Evolutionary conservation across 2,329 filamentous ascomycete genomes (phyloP), one percentile per base, ranked within the genome.

Genomic region (Aspergillus floridensis): DNA sequence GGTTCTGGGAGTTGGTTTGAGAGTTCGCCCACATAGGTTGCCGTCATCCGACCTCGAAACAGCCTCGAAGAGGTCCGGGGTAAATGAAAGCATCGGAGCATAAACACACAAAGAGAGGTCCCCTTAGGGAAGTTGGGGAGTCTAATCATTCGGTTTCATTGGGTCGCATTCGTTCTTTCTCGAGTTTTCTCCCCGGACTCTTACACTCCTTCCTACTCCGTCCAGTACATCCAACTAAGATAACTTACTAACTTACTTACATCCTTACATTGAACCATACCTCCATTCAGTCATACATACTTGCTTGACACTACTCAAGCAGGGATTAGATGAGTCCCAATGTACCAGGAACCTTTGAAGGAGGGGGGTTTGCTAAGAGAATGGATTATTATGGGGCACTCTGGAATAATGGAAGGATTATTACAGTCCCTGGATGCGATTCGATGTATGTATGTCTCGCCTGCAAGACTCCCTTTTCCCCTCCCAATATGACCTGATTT

Each of bases 371-470:
- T 22, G 22, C 22, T 22, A 29, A 29, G 10, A 2, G 8, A 29
- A 29, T 8, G 26, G 26, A 29, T 6, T 7, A 16, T 19, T 5
- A 44, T 44, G 38, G 38, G 38, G 38, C 38, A 44, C 38, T 44
- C 5, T 44, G 38, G 16, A 44, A 14, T 14, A 44, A 16, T 44
- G 14, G 16, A 44, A 44, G 38, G 38, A 44, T 44, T 44, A 44
- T 44, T 44, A 44, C 38, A 44, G 38, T 44, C 16, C 14, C 5
- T 19, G 14, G 38, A 14, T 19, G 38, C 38, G 5, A 7, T 44
- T 16, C 38, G 5, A 29, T 51, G 49, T 35, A 51, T 51, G 49
- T 32, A 51, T 51, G 49, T 51, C 49, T 51, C 49, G 49, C 49
- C 49, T 51, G 26, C 49, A 51, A 19, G n/a, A 21, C 26, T 14